Evolutionary conservation across 345 rosid genomes (phyloP), one percentile per base, ranked within the genome.

Genomic region (Gynandropsis gynandra): DNA sequence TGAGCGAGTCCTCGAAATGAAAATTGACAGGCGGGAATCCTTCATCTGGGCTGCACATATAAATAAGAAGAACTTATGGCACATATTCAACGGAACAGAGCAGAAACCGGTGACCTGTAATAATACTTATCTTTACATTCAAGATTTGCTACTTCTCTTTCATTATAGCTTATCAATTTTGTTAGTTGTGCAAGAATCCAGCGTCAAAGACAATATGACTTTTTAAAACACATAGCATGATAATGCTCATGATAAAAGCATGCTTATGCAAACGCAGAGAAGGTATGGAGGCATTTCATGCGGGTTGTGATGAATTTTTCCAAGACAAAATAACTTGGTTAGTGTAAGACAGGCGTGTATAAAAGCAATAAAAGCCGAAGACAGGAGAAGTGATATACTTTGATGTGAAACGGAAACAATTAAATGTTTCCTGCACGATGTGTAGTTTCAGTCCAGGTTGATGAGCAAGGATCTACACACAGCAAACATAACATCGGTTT

Each of bases 11-110:
- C 44, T 76, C 69, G 50, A 90, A 87, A 39, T 65, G 66, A 59
- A 87, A 84, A 51, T 61, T 79, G 21, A 87, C 89, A 0, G 63
- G 53, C 0, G 98, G 87, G 72, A 90, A 90, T 36, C 68, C 80
- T 52, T 74, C 66, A 54, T 85, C 82, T 14, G 76, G 63, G 4
- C 97, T 89, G 89, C 67, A 63, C 54, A 49, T 61, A 57, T 8
- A 51, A 19, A 59, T 14, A 17, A 52, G 49, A 16, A 42, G 21
- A 24, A 50, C n/a, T n/a, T 4, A 43, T 29, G 21, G 38, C 16
- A 36, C 10, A 24, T 47, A 42, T 35, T 8, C 44, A 20, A 7
- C n/a, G n/a, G n/a, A n/a, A n/a, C n/a, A n/a, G n/a, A n/a, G n/a
- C n/a, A n/a, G n/a, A n/a, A n/a, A n/a, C n/a, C n/a, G n/a, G n/a